phyloP scores from a whole-genome alignment of 1,284 basidiomycete species.

The Phlebopus sp. region DNA sequence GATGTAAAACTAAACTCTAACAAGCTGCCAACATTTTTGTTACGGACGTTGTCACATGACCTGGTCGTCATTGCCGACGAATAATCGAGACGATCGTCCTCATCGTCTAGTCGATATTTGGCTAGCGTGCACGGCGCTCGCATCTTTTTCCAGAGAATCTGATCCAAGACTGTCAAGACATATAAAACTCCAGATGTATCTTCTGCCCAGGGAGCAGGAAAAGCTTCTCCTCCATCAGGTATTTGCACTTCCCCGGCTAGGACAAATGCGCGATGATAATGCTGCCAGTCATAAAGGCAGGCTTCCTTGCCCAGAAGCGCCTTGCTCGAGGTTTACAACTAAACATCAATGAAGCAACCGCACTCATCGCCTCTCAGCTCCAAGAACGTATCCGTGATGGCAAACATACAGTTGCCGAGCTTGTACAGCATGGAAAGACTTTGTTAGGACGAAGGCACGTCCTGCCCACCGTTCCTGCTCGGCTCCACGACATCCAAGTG shows the following conservation, averaged over 20 bases:
- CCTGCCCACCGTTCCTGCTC: slow-evolving; percentile 67
- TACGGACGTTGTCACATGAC: too few species aligned
- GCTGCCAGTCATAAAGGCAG: slow-evolving; percentile 48
- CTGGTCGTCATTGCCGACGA: too few species aligned
- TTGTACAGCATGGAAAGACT: slow-evolving; percentile 92
- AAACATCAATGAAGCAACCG: slow-evolving; percentile 86
- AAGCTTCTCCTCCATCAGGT: slow-evolving; percentile 56
- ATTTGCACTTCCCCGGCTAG: slow-evolving; percentile 7
- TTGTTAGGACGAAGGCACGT: slow-evolving; percentile 90
- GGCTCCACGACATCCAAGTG: slow-evolving; percentile 84
- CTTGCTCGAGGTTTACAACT: slow-evolving; percentile 87
- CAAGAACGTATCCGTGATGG: slow-evolving; percentile 98
- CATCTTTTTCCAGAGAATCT: background rate
- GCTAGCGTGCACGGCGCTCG: background rate
- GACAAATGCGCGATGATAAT: background rate
- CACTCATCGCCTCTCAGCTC: slow-evolving; percentile 87
- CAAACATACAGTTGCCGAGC: slow-evolving; percentile 77
- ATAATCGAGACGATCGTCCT: too few species aligned
- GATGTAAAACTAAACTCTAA: background rate
- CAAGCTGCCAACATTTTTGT: too few species aligned
- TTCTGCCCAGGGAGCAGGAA: slow-evolving; percentile 49
- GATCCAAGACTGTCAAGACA: background rate
- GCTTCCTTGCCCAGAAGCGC: slow-evolving; percentile 89
- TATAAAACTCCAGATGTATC: slow-evolving; percentile 38
- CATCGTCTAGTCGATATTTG: too few species aligned